Conservation (phyloP, 208 protist genomes). For the Wallacemonas sp. region DNA sequence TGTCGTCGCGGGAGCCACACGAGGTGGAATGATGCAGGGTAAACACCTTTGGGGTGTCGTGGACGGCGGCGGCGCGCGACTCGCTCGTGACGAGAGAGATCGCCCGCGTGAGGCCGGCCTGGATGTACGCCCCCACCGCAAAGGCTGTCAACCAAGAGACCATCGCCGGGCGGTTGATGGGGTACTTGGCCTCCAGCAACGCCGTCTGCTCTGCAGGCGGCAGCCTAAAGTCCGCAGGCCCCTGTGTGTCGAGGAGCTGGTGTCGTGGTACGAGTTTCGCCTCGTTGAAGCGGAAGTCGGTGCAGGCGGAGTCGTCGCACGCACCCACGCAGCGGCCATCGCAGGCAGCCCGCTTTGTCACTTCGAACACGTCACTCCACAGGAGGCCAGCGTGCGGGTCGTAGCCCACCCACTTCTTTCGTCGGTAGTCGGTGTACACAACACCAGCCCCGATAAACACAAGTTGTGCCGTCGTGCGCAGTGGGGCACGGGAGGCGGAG, state of each 20-base stretch:
- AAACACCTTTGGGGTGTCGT: conserved; percentile 56
- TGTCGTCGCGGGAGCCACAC: neutral
- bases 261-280: neutral
- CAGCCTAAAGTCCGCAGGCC: conserved; percentile 20
- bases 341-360: conserved; percentile 1
- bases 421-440: conserved; percentile 24
- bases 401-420: conserved; percentile 24
- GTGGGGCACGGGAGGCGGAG: neutral
- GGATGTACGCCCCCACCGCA: conserved; percentile 54
- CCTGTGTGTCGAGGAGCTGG: neutral
- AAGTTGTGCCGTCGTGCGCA: neutral
- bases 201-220: conserved; percentile 13
- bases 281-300: conserved; percentile 1
- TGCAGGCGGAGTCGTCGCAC: neutral
- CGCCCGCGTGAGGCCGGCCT: conserved; percentile 32
- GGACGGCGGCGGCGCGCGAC: conserved; percentile 42
- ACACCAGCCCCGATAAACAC: conserved; percentile 11
- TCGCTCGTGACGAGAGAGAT: conserved; percentile 75
- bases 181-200: conserved; percentile 31
- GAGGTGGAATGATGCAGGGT: conserved; percentile 24
- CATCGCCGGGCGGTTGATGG: conserved; percentile 66
- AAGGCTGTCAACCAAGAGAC: conserved; percentile 85
- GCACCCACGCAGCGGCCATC: neutral
- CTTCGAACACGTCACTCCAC: conserved; percentile 24
- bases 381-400: conserved; percentile 23